Base-by-base conservation (phyloP, 1,139 yeast species). In the Nadsonia commutata region DNA sequence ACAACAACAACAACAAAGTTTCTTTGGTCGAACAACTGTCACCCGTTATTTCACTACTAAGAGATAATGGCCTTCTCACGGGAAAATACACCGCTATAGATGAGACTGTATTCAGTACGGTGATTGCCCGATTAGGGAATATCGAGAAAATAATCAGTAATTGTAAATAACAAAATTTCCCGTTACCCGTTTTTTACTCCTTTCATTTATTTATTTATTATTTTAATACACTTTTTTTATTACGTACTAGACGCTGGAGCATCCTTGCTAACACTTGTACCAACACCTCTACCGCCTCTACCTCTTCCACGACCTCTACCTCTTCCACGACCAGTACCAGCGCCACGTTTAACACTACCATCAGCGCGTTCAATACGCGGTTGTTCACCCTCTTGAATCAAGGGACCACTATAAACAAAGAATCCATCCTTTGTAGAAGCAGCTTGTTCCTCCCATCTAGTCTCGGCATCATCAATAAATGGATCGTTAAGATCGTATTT, bases 351-450 rank as follows among this genome's bases (percentile, higher is more conserved):
- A 27, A 27, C 33, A 27, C 33, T 27, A 8, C 33, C 33, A 9
- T 27, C 33, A 13, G 33, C 33, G 16, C 33, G 9, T 16, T 27
- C 33, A 27, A 27, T 27, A 4, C 33, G 8, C 5, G 33, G 33
- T 16, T 11, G 13, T 13, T 27, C 67, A 11, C 71, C 71, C 50
- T 81, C 93, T 46, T 81, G 90, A 27, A 82, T 78, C 48, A 93
- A 67, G 3, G 95, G 94, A 0, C 99, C 99, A 68, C 88, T 84
- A 59, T 80, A 93, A 0, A 93, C 96, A 55, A 90, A 93, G 60
- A 90, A 93, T 2, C 98, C 98, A 56, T 90, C 97, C 52, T 83
- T 82, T 0, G 95, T 86, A 1, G 93, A 77, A 2, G 93, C 90
- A 8, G 94, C 78, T 52, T 83, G 93, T 58, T 88, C 96, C 60